phyloP scores from a whole-genome alignment of 2,329 filamentous ascomycete genomes.

The Xylaria hypoxylon region DNA sequence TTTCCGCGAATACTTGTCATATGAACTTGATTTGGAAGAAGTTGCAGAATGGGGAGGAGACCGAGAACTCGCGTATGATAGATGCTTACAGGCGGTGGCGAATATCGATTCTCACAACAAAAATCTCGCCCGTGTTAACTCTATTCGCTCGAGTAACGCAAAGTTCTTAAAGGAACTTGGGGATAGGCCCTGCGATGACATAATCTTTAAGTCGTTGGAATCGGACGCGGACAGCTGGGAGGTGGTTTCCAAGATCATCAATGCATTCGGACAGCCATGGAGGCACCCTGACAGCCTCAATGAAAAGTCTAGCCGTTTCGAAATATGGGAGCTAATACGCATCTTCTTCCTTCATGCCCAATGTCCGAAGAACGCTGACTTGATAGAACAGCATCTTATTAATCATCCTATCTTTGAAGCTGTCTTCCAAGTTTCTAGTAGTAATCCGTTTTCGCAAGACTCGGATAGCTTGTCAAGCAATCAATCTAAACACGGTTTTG shows the following conservation, averaged over 20 bases:
- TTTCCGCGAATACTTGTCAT: background rate
- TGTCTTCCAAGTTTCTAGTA: background rate
- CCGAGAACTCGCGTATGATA: slow-evolving; percentile 1
- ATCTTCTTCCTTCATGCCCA: slow-evolving; percentile 2
- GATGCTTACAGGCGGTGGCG: background rate
- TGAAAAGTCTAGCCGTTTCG: background rate
- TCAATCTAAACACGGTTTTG: background rate
- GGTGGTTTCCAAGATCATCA: background rate
- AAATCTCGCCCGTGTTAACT: background rate
- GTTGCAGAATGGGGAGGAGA: background rate
- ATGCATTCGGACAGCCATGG: background rate
- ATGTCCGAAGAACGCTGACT: background rate
- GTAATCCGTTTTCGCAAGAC: background rate
- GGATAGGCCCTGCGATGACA: background rate
- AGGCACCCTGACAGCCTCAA: background rate
- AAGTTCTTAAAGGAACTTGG: background rate
- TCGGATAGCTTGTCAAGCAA: background rate
- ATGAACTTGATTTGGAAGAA: background rate
- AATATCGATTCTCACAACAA: background rate
- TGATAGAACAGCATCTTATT: slow-evolving; percentile 1
- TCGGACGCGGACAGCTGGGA: slow-evolving; percentile 1
- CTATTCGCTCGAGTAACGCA: background rate
- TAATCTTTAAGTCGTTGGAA: background rate
- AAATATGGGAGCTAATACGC: slow-evolving; percentile 9
- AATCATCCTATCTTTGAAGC: background rate